Percentiles rank a stretch among this genome's conserved stretches.
phyloP scores from a whole-genome alignment of 2,329 filamentous ascomycete genomes.

The Zarea fungicola region DNA sequence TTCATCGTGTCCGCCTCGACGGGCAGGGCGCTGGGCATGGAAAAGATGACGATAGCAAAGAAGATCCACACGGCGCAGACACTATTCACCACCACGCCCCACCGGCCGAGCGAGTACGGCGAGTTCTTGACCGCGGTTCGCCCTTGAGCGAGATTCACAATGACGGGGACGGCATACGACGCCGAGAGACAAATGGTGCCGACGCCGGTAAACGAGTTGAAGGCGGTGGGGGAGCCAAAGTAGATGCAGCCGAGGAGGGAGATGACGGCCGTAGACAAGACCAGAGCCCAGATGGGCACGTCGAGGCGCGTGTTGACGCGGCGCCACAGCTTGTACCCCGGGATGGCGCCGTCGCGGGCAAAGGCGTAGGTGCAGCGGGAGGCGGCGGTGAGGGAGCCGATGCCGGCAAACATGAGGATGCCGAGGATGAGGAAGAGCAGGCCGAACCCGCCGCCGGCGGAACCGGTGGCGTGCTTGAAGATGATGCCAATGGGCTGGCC shows the following conservation, averaged over 20 bases:
- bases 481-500: conserved; percentile 71
- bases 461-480: conserved; percentile 72
- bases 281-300: conserved; percentile 65
- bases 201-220: conserved; percentile 74
- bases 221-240: conserved; percentile 71
- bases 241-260: conserved; percentile 72
- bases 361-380: conserved; percentile 73
- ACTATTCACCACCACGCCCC: conserved; percentile 64
- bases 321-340: conserved; percentile 61
- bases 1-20: conserved; percentile 57
- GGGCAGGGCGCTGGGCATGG: conserved; percentile 62
- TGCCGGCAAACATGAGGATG: conserved; percentile 71
- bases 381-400: conserved; percentile 68
- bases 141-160: conserved; percentile 63
- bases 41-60: conserved; percentile 67
- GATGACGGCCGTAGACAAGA: conserved; percentile 63
- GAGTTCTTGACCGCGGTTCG: conserved; percentile 62
- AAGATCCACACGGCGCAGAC: conserved; percentile 66
- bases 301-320: conserved; percentile 60
- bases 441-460: conserved; percentile 66
- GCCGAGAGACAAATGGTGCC: conserved; percentile 73
- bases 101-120: conserved; percentile 61
- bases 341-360: conserved; percentile 69
- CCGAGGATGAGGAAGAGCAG: conserved; percentile 71
- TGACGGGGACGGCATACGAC: conserved; percentile 70